These are phyloP conservation scores for Ambispora gerdemannii DNA, from an alignment of 192 early-diverging fungal genomes.

Conservation along the genomic window DNA sequence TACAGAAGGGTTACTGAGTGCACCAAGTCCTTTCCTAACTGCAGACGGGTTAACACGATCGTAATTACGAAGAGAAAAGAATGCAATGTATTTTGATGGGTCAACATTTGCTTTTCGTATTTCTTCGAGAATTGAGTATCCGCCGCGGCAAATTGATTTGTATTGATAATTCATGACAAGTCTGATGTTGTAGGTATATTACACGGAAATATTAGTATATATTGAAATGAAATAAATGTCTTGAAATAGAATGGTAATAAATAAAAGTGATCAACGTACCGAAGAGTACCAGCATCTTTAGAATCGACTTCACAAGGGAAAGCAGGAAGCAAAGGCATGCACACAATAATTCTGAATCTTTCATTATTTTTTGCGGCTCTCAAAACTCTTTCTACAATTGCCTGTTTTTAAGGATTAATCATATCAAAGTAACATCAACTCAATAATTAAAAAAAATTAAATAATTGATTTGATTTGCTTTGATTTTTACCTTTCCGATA, in stretches of 20 bases:
- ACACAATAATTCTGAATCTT: conserved; percentile 75
- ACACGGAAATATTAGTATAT: background rate
- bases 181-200: conserved; percentile 23
- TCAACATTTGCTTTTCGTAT: conserved; percentile 56
- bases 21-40: conserved; percentile 17
- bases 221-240: background rate
- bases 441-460: background rate
- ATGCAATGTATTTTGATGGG: conserved; percentile 66
- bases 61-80: conserved; percentile 76
- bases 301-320: conserved; percentile 81
- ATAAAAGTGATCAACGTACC: too few species aligned
- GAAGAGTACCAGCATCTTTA: conserved; percentile 68
- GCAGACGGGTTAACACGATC: conserved; percentile 58
- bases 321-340: conserved; percentile 86
- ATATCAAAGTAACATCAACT: too few species aligned
- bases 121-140: conserved; percentile 62
- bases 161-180: conserved; percentile 85
- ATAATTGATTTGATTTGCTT: background rate
- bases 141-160: conserved; percentile 74
- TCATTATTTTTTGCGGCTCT: conserved; percentile 63
- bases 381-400: conserved; percentile 73
- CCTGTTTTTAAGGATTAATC: conserved; percentile 27
- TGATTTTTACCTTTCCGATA: conserved; percentile 54
- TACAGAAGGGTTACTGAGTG: background rate
- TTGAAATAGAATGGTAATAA: background rate